Percentiles rank a stretch among this genome's conserved stretches.
Evolutionary conservation across 2,329 filamentous ascomycete species (phyloP).

Genomic region (Bipolaris sorokiniana): DNA sequence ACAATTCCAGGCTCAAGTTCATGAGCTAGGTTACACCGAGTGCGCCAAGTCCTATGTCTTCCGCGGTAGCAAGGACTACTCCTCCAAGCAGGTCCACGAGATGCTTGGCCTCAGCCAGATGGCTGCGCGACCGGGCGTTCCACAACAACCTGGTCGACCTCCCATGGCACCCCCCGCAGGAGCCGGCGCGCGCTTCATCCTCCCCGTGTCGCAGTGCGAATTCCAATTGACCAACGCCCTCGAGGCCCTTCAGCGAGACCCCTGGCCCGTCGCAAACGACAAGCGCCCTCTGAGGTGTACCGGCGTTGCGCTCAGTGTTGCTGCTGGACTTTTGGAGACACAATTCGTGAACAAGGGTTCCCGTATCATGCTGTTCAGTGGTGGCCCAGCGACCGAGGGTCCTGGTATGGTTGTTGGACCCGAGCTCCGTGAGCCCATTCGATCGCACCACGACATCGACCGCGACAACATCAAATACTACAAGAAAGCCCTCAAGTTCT

Average conservation of each 20-base stretch:
- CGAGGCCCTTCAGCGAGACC: slow-evolving; percentile 94
- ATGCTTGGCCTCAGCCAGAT: slow-evolving; percentile 87
- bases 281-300: slow-evolving; percentile 89
- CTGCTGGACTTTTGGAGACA: slow-evolving; percentile 87
- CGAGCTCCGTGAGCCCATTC: slow-evolving; percentile 93
- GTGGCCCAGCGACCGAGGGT: slow-evolving; percentile 92
- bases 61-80: slow-evolving; percentile 95
- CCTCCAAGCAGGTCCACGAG: slow-evolving; percentile 98
- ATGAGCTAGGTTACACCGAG: slow-evolving; percentile 97
- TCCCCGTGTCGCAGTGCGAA: slow-evolving; percentile 94
- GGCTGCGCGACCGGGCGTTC: slow-evolving; percentile 70
- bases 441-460: slow-evolving; percentile 98
- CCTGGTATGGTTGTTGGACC: slow-evolving; percentile 96
- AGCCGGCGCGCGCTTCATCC: slow-evolving; percentile 84
- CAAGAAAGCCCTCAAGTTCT: slow-evolving; percentile 99
- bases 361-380: slow-evolving; percentile 96
- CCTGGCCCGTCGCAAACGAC: slow-evolving; percentile 96
- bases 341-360: slow-evolving; percentile 95
- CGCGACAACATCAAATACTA: slow-evolving; percentile 99
- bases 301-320: slow-evolving; percentile 94
- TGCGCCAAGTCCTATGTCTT: slow-evolving; percentile 99
- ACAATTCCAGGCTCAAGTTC: slow-evolving; percentile 76
- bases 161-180: slow-evolving; percentile 69
- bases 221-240: slow-evolving; percentile 96
- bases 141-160: slow-evolving; percentile 76